Conservation (phyloP, 805 yeast genomes). For the Wickerhamiella sergipiensis region DNA sequence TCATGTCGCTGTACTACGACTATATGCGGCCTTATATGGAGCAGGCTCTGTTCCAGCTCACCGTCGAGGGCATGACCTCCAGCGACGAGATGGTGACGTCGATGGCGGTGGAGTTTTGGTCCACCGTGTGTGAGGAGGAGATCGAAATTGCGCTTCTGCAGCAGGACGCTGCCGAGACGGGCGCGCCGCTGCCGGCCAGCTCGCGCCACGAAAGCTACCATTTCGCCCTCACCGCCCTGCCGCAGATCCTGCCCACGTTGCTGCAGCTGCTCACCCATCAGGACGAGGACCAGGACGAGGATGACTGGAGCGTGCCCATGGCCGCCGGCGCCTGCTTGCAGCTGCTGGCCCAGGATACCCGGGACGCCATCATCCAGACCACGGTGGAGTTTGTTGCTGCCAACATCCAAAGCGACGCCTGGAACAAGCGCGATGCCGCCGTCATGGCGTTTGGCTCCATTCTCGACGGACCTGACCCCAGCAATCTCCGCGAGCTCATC, state of each 20-base stretch:
- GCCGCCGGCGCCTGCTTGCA: slow-evolving; percentile 97
- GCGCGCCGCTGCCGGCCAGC: slow-evolving; percentile 23
- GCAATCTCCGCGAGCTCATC: slow-evolving; percentile 51
- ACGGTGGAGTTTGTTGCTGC: slow-evolving; percentile 72
- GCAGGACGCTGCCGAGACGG: slow-evolving; percentile 26
- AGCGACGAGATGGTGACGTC: slow-evolving; percentile 77
- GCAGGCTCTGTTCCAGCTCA: slow-evolving; percentile 80
- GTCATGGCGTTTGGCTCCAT: slow-evolving; percentile 99
- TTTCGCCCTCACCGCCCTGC: slow-evolving; percentile 74
- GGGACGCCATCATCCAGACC: slow-evolving; percentile 72
- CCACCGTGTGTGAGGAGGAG: slow-evolving; percentile 98
- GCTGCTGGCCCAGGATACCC: slow-evolving; percentile 82
- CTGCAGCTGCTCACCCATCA: slow-evolving; percentile 70
- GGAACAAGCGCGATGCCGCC: slow-evolving; percentile 94
- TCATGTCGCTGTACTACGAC: slow-evolving; percentile 77
- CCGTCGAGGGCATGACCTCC: slow-evolving; percentile 85
- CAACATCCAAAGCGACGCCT: slow-evolving; percentile 44
- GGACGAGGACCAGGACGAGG: slow-evolving; percentile 81
- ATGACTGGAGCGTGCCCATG: slow-evolving; percentile 96
- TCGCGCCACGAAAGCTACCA: slow-evolving; percentile 41
- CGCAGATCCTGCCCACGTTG: slow-evolving; percentile 78
- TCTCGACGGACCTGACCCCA: slow-evolving; percentile 81
- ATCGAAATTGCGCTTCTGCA: slow-evolving; percentile 56
- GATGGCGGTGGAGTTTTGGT: slow-evolving; percentile 99
- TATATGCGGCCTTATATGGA: slow-evolving; percentile 95